Evolutionary conservation across 1,284 basidiomycete genomes (phyloP).

Genomic region (Microstroma glucosiphilum): DNA sequence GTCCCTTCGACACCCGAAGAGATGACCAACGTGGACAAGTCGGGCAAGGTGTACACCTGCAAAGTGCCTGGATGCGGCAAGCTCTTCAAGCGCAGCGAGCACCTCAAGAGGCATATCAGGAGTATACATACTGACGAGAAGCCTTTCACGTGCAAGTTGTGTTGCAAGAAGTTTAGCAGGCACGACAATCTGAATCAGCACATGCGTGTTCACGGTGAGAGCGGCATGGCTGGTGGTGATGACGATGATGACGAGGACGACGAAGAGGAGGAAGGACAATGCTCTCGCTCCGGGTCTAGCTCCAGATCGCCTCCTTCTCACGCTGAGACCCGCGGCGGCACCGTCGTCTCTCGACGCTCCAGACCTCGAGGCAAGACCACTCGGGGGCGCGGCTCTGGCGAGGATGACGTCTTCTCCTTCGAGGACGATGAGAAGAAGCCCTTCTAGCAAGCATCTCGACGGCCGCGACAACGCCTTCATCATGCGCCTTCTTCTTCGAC

Average conservation of each 20-base stretch:
- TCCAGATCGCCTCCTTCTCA: neutral
- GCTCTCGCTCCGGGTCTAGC: neutral
- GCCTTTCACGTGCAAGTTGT: constrained; percentile 41
- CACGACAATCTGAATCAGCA: constrained; percentile 48
- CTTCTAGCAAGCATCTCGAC: no score
- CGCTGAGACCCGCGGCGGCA: neutral
- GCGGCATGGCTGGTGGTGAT: neutral
- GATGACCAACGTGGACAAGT: constrained; percentile 46
- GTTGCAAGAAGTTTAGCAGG: constrained; percentile 39
- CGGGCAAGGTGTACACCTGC: constrained; percentile 47
- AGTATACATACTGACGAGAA: constrained; percentile 47
- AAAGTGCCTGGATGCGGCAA: constrained; percentile 45
- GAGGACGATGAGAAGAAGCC: neutral
- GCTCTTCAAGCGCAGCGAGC: constrained; percentile 45
- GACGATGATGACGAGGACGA: neutral
- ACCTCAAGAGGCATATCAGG: constrained; percentile 44
- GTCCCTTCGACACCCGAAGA: constrained; percentile 45
- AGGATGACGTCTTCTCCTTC: neutral
- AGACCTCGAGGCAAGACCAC: neutral
- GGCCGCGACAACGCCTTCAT: no score
- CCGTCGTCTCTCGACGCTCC: neutral
- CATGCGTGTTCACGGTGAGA: constrained; percentile 32
- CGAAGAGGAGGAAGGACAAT: neutral
- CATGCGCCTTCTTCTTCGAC: no score
- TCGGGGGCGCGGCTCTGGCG: neutral